phyloP scores from a whole-genome alignment of 768 basidiomycete species.

The Amylocystis lapponica region DNA sequence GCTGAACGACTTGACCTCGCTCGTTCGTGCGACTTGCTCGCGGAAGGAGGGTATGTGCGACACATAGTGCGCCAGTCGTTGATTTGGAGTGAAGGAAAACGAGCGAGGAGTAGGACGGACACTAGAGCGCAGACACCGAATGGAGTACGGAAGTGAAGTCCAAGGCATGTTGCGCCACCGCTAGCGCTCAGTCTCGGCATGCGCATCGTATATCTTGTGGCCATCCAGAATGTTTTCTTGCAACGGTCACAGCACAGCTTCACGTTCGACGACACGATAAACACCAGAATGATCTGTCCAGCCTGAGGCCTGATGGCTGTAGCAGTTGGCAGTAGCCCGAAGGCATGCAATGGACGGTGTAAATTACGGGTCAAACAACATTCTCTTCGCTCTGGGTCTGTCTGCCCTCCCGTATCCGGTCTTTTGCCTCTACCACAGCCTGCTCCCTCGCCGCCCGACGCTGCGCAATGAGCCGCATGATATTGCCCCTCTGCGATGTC shows the following conservation, averaged over 20 bases:
- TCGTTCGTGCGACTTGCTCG: constrained; percentile 1
- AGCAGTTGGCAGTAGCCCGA: no score
- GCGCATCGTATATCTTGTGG: neutral
- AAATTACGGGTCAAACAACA: neutral
- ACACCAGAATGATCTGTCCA: neutral
- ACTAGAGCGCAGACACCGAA: neutral
- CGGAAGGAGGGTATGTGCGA: neutral
- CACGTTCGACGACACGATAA: neutral
- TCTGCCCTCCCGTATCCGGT: constrained; percentile 21
- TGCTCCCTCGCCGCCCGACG: constrained; percentile 39
- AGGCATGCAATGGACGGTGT: no score
- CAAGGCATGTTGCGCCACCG: neutral
- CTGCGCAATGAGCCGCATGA: constrained; percentile 44
- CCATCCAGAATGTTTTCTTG: no score
- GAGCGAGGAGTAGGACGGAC: constrained; percentile 4
- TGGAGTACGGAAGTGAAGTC: neutral
- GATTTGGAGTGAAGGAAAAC: constrained; percentile 15
- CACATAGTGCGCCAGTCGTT: constrained; percentile 5
- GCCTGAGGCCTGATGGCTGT: no score
- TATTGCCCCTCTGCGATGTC: constrained; percentile 42
- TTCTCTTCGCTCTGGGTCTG: neutral
- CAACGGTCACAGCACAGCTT: neutral
- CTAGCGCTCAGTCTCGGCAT: neutral
- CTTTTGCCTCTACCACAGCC: constrained; percentile 33
- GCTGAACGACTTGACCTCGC: constrained; percentile 1